phyloP scores from a whole-genome alignment of 2,329 filamentous ascomycete genomes.

The Aspergillus cejpii region DNA sequence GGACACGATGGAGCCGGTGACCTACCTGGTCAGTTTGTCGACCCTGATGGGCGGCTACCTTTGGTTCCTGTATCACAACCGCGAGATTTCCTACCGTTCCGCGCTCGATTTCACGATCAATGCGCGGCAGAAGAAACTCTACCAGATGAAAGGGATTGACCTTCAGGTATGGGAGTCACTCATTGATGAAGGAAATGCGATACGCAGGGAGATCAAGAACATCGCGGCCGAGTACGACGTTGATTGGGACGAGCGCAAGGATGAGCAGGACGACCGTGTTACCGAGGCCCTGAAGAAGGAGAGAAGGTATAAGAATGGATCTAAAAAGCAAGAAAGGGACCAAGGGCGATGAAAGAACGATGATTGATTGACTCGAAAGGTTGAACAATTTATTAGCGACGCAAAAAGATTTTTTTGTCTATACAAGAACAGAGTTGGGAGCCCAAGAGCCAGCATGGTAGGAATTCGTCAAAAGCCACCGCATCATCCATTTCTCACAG shows the following conservation, averaged over 20 bases:
- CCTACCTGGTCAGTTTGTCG: conserved; percentile 78
- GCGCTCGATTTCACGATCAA: conserved; percentile 84
- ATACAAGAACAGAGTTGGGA: neutral
- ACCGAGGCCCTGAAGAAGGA: conserved; percentile 49
- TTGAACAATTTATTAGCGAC: neutral
- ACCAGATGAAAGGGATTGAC: conserved; percentile 69
- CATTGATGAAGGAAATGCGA: conserved; percentile 69
- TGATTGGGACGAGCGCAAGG: conserved; percentile 73
- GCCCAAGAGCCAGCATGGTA: neutral
- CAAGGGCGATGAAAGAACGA: conserved; percentile 29
- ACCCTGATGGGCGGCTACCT: conserved; percentile 85
- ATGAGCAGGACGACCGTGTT: conserved; percentile 60
- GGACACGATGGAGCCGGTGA: conserved; percentile 87
- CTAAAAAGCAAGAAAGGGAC: conserved; percentile 28
- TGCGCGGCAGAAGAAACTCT: conserved; percentile 67
- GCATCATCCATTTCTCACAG: conserved; percentile 33
- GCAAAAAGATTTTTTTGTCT: neutral
- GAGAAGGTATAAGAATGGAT: conserved; percentile 36
- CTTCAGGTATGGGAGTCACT: conserved; percentile 68
- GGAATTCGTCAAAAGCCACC: neutral
- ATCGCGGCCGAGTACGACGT: conserved; percentile 84
- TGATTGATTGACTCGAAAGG: conserved; percentile 12
- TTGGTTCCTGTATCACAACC: conserved; percentile 90
- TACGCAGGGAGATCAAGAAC: conserved; percentile 70
- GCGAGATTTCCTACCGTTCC: conserved; percentile 77